These are phyloP conservation scores for Saccharomycopsis microspora DNA, from an alignment of 805 yeast species.

Conservation along the genomic window DNA sequence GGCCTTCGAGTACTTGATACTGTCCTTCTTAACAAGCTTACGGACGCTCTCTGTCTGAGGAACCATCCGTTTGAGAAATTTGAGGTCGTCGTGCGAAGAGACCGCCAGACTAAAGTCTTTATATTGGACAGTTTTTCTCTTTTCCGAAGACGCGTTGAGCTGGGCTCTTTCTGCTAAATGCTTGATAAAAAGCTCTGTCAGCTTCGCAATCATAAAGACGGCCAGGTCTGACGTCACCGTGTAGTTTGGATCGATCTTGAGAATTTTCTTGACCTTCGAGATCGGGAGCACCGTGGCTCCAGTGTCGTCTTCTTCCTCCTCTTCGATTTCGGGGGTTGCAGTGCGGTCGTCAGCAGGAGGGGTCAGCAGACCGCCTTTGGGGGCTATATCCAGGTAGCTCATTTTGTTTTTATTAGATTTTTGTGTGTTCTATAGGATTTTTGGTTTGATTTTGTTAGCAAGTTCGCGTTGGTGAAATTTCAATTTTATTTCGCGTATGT, in stretches of 20 bases:
- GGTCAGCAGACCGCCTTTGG: not conserved
- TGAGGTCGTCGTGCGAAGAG: conserved; percentile 41
- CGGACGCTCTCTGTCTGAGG: conserved; percentile 48
- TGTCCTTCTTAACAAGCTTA: conserved; percentile 33
- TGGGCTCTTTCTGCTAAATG: conserved; percentile 63
- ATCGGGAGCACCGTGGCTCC: conserved; percentile 41
- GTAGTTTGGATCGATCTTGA: conserved; percentile 69
- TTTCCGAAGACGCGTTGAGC: conserved; percentile 49
- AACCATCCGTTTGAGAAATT: conserved; percentile 54
- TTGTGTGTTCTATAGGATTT: no score
- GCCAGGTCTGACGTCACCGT: conserved; percentile 57
- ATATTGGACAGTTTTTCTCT: conserved; percentile 59
- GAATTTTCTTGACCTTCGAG: conserved; percentile 56
- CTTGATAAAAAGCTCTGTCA: conserved; percentile 65
- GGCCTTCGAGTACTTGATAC: conserved; percentile 21
- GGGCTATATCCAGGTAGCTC: not conserved
- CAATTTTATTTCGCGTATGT: no score
- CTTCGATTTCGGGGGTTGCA: conserved; percentile 12
- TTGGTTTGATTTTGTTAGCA: no score
- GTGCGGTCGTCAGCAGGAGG: conserved; percentile 4
- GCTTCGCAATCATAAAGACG: conserved; percentile 65
- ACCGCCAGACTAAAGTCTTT: conserved; percentile 62
- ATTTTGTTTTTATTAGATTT: not conserved
- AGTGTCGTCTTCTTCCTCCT: conserved; percentile 21
- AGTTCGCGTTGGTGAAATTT: no score